These are phyloP conservation scores for Ceratocystis cacaofunesta DNA, from an alignment of 2,329 filamentous ascomycete genomes.

Conservation along the genomic window DNA sequence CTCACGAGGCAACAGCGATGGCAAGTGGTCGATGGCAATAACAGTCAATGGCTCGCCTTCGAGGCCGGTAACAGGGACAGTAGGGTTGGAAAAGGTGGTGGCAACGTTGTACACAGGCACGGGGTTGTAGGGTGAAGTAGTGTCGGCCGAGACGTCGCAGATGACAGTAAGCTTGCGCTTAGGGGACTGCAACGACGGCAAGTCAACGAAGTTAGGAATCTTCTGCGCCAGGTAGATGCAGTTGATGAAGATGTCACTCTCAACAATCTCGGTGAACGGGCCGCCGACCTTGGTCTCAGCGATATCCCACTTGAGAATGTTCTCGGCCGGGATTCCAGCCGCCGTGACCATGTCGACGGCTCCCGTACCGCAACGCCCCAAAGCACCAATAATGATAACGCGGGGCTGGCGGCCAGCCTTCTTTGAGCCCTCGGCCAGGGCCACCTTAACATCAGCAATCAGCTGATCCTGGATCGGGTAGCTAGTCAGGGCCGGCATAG, in stretches of 20 bases:
- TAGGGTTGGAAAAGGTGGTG: constrained; percentile 81
- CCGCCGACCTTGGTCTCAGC: constrained; percentile 58
- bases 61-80: constrained; percentile 54
- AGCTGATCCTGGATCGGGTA: constrained; percentile 57
- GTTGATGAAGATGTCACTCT: constrained; percentile 67
- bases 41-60: constrained; percentile 50
- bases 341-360: constrained; percentile 67
- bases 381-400: constrained; percentile 70
- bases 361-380: constrained; percentile 72
- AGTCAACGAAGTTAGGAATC: constrained; percentile 69
- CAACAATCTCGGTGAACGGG: constrained; percentile 63
- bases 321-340: constrained; percentile 37
- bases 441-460: constrained; percentile 57
- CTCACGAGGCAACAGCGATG: constrained; percentile 70
- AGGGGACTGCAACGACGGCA: constrained; percentile 49
- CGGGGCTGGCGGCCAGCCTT: constrained; percentile 54
- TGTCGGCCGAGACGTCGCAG: constrained; percentile 65
- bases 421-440: constrained; percentile 47
- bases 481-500: constrained; percentile 49
- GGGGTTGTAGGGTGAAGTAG: constrained; percentile 53
- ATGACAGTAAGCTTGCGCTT: constrained; percentile 64
- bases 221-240: constrained; percentile 72
- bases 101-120: constrained; percentile 72
- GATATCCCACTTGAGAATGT: constrained; percentile 56
- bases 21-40: constrained; percentile 78